These are phyloP conservation scores for Lactarius sp. DNA, from an alignment of 768 basidiomycete species.

Conservation along the genomic window DNA sequence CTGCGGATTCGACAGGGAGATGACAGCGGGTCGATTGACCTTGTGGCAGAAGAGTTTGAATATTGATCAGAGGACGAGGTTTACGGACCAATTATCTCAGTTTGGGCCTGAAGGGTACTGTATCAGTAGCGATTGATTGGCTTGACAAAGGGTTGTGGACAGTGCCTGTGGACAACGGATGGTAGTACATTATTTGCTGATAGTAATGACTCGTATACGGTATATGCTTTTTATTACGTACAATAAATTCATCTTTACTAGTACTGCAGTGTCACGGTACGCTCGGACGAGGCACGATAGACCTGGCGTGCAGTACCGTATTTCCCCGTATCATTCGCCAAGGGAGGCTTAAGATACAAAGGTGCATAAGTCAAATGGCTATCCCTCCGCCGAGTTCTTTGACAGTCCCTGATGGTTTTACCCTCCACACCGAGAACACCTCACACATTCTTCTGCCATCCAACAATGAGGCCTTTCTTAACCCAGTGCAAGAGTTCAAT, in stretches of 20 bases:
- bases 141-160: neutral
- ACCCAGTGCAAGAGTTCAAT: slow-evolving; percentile 98
- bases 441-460: slow-evolving; percentile 73
- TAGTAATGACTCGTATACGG: neutral
- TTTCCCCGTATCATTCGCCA: neutral
- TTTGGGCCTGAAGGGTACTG: neutral
- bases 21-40: slow-evolving; percentile 51
- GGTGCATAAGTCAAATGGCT: slow-evolving; percentile 6
- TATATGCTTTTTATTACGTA: neutral
- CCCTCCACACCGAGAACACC: slow-evolving; percentile 75
- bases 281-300: too few relatives aligned
- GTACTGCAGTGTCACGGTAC: too few relatives aligned
- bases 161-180: neutral
- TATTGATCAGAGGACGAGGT: slow-evolving; percentile 35
- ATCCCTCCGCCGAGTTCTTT: neutral
- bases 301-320: neutral
- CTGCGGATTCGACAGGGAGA: slow-evolving; percentile 49
- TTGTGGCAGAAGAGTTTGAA: slow-evolving; percentile 66
- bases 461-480: slow-evolving; percentile 83
- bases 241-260: neutral
- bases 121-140: neutral
- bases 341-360: neutral
- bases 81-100: neutral
- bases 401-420: slow-evolving; percentile 65
- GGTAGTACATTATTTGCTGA: too few relatives aligned